phyloP scores from a whole-genome alignment of 768 basidiomycete species.

The Mycena albidolilacea region DNA sequence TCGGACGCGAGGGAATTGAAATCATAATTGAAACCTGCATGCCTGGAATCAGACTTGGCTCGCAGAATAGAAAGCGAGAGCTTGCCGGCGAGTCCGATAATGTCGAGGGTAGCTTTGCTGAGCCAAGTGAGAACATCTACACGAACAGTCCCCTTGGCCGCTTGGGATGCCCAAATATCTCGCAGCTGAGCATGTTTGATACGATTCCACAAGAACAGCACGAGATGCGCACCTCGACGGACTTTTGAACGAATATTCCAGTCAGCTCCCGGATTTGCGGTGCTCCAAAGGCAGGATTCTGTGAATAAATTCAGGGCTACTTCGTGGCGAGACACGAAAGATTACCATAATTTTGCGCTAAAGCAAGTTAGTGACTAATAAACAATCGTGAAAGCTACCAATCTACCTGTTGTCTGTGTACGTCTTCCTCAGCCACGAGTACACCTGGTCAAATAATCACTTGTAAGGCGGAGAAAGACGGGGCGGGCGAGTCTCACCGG shows the following conservation, averaged over 20 bases:
- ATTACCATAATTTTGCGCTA: conserved; percentile 39
- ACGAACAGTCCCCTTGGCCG: conserved; percentile 14
- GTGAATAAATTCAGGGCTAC: background rate
- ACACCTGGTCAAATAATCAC: conserved; percentile 16
- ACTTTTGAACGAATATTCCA: conserved; percentile 39
- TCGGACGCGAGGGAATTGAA: conserved; percentile 39
- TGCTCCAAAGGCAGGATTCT: conserved; percentile 45
- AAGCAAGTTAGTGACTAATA: background rate
- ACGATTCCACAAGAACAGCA: background rate
- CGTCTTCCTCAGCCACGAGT: conserved; percentile 33
- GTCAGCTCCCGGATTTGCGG: conserved; percentile 43
- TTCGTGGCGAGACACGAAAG: background rate
- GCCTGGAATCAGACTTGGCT: background rate
- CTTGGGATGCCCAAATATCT: conserved; percentile 45
- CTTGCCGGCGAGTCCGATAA: conserved; percentile 28
- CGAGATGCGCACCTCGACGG: conserved; percentile 37
- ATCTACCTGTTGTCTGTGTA: conserved; percentile 33
- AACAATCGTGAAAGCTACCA: background rate
- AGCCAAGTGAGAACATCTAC: conserved; percentile 32
- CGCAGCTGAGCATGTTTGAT: conserved; percentile 40
- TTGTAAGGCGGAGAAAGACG: background rate
- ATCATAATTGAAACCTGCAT: conserved; percentile 39
- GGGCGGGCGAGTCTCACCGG: conserved; percentile 14
- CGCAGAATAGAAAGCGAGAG: background rate
- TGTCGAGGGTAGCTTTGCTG: conserved; percentile 35